Evolutionary conservation across 164 flowering plant species (phyloP), one percentile per base, ranked within the genome.

Genomic region (Echeveria elegans): DNA sequence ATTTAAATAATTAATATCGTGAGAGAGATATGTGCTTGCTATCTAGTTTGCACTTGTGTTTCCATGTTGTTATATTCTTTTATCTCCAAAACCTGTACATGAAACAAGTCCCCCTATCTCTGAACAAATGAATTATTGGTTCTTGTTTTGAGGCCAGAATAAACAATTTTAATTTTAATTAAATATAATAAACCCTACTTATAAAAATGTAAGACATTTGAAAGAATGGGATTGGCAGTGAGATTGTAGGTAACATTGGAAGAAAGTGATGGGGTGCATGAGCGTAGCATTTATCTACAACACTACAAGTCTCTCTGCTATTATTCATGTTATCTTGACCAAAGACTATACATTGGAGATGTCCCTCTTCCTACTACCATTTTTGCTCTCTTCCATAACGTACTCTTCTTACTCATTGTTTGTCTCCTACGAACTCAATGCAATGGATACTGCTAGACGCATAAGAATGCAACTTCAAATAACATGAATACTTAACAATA

Each of bases 311-410:
- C 30, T 53, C 59, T 53, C 29, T 53, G 30, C 14, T 53, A 24
- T 53, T 53, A 9, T 53, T 53, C 59, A 23, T 53, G 59, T 53
- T 53, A 53, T 53, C 59, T 53, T 53, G 59, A 53, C 59, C 59
- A 24, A 53, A 53, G 14, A 53, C 59, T 24, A 53, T 50, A 23
- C 29, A 53, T 53, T 29, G 59, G 24, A 21, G 59, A 53, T 53
- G 59, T 53, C 59, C 59, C 29, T 23, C 30, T 53, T 53, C 59
- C 30, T 53, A 23, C 59, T 24, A 53, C 59, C 59, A 26, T 53
- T 53, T 23, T 53, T 53, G 59, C 59, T 24, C 59, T 53, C 59
- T 53, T 21, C 59, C 59, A 53, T 53, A 53, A 53, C 59, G n/a
- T n/a, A n/a, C n/a, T 50, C 58, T 50, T 21, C 28, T 50, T 50